These are phyloP conservation scores for Hypoxylon lienhwacheense DNA, from an alignment of 495 filamentous ascomycete species.

Conservation along the genomic window DNA sequence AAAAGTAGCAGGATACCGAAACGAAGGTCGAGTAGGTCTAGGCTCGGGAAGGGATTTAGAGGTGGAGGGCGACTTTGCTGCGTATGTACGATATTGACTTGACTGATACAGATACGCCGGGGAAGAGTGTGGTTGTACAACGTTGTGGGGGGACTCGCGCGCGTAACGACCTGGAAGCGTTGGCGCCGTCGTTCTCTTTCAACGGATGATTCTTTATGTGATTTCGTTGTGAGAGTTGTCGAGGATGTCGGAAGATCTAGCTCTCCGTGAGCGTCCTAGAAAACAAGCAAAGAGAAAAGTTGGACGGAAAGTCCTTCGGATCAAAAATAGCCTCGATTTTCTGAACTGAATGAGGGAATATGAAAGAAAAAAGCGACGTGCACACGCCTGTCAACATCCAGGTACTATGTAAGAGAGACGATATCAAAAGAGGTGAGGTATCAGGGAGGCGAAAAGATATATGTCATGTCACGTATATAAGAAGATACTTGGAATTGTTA, in stretches of 20 bases:
- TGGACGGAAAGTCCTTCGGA: conserved; percentile 5
- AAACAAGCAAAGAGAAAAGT: conserved; percentile 1
- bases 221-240: conserved; percentile 11
- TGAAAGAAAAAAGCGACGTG: conserved; percentile 7
- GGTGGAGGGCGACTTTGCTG: conserved; percentile 25
- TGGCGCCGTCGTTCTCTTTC: conserved; percentile 12
- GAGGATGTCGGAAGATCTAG: conserved; percentile 7
- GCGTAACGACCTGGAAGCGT: conserved; percentile 28
- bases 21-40: conserved; percentile 17
- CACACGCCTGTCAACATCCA: conserved; percentile 9
- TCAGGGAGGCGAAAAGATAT: conserved; percentile 31
- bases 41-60: conserved; percentile 13
- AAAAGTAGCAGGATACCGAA: conserved; percentile 8
- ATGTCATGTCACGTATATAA: conserved; percentile 35
- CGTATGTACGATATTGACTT: conserved; percentile 22
- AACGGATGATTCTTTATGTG: conserved; percentile 2
- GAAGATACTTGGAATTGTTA: conserved; percentile 37
- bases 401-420: conserved; percentile 22
- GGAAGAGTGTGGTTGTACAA: conserved; percentile 33
- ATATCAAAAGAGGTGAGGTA: conserved; percentile 29
- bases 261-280: conserved; percentile 1
- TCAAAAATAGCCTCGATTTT: conserved; percentile 10
- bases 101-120: conserved; percentile 21
- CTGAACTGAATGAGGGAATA: conserved; percentile 13
- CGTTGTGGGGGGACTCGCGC: conserved; percentile 24